phyloP scores from a whole-genome alignment of 495 filamentous ascomycete genomes.

The Amorphotheca resinae region DNA sequence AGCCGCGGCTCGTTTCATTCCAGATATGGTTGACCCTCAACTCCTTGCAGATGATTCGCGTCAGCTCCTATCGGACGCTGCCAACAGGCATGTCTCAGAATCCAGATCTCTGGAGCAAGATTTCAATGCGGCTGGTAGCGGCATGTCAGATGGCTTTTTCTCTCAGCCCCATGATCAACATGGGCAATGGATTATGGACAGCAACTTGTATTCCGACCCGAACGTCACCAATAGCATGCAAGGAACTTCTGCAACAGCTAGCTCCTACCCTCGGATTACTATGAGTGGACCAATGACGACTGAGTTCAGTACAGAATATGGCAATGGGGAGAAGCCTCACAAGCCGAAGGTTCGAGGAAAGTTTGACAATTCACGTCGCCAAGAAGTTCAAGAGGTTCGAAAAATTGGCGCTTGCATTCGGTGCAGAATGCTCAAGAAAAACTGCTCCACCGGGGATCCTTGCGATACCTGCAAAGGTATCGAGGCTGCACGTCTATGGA shows the following conservation, averaged over 20 bases:
- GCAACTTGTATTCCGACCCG: slow-evolving; percentile 9
- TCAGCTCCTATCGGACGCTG: background rate
- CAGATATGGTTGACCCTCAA: slow-evolving; percentile 36
- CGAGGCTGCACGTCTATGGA: slow-evolving; percentile 69
- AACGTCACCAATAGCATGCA: background rate
- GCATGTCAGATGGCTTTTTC: slow-evolving; percentile 4
- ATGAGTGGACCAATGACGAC: slow-evolving; percentile 42
- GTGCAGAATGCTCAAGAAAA: slow-evolving; percentile 78
- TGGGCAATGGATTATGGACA: slow-evolving; percentile 5
- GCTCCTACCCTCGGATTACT: slow-evolving; percentile 26
- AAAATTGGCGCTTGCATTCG: slow-evolving; percentile 76
- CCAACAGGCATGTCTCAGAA: slow-evolving; percentile 8
- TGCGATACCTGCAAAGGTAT: slow-evolving; percentile 72
- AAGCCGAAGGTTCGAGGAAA: slow-evolving; percentile 52
- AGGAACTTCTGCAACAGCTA: background rate
- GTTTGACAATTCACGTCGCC: slow-evolving; percentile 54
- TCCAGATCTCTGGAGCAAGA: slow-evolving; percentile 15
- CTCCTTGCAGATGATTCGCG: slow-evolving; percentile 19
- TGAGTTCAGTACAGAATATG: slow-evolving; percentile 46
- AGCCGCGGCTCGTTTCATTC: slow-evolving; percentile 34
- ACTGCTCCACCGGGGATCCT: slow-evolving; percentile 68
- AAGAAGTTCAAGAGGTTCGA: slow-evolving; percentile 70
- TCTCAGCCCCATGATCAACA: slow-evolving; percentile 11
- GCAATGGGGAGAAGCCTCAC: slow-evolving; percentile 35
- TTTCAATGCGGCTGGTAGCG: slow-evolving; percentile 14